Evolutionary conservation across 805 yeast species (phyloP).

Genomic region (Saccharomycopsis javanensis): DNA sequence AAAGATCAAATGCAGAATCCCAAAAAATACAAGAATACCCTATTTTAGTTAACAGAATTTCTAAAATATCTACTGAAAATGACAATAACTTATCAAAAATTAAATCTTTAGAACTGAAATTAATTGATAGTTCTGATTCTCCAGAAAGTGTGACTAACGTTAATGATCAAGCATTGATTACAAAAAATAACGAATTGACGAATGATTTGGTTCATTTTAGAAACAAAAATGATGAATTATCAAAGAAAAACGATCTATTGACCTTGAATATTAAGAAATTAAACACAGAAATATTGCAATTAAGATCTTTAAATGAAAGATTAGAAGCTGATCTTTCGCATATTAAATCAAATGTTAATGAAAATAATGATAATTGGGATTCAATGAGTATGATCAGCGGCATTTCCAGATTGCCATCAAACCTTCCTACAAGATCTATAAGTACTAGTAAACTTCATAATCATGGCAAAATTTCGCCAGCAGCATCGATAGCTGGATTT

Average conservation of each 20-base stretch:
- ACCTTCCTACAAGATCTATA: constrained; percentile 33
- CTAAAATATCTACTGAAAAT: constrained; percentile 18
- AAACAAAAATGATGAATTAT: constrained; percentile 42
- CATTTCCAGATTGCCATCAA: constrained; percentile 30
- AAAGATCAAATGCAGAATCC: constrained; percentile 26
- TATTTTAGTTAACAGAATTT: background rate
- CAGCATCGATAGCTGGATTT: constrained; percentile 26
- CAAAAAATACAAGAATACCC: constrained; percentile 20
- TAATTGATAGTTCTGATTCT: constrained; percentile 40
- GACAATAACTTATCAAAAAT: constrained; percentile 25
- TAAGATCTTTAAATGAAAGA: constrained; percentile 42
- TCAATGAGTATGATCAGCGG: constrained; percentile 63
- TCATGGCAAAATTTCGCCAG: constrained; percentile 33
- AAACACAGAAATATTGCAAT: constrained; percentile 31
- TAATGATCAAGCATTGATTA: constrained; percentile 52
- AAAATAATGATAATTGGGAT: constrained; percentile 42
- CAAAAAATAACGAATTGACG: constrained; percentile 64
- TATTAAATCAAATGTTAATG: constrained; percentile 37
- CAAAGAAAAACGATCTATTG: constrained; percentile 32
- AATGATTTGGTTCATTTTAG: constrained; percentile 60
- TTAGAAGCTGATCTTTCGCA: constrained; percentile 67
- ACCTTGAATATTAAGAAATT: constrained; percentile 29
- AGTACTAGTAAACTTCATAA: constrained; percentile 33
- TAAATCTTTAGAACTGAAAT: constrained; percentile 36
- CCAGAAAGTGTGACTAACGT: constrained; percentile 40